A percentile compares a stretch with the other conserved stretches of the same genome.
Evolutionary conservation across 1,284 basidiomycete genomes (phyloP).

Genomic region (Pseudozyma flocculosa): DNA sequence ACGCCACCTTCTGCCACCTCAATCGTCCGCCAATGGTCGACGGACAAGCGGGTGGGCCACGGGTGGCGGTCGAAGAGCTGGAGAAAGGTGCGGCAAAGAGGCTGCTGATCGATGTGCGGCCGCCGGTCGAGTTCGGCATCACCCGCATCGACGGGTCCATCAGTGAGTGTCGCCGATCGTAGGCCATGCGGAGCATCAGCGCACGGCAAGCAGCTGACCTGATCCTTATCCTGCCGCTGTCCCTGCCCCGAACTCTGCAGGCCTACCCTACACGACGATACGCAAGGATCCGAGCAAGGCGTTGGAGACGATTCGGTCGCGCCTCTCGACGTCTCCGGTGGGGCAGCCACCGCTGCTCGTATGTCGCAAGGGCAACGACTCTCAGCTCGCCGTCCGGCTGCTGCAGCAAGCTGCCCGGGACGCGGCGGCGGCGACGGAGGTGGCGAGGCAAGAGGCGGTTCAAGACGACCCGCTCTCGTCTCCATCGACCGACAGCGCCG

Average conservation of each 20-base stretch:
- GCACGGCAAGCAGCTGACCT: too few species aligned
- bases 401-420: too few species aligned
- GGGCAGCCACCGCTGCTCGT: constrained; percentile 12
- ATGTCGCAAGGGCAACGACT: constrained; percentile 56
- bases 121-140: constrained; percentile 79
- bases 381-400: constrained; percentile 11
- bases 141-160: constrained; percentile 73
- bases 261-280: constrained; percentile 69
- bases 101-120: constrained; percentile 77
- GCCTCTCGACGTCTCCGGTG: not conserved
- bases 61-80: constrained; percentile 64
- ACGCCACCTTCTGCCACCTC: constrained; percentile 49
- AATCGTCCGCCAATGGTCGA: not conserved
- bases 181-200: too few species aligned
- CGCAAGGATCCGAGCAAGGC: constrained; percentile 65
- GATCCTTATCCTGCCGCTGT: too few species aligned
- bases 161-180: constrained; percentile 68
- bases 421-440: too few species aligned
- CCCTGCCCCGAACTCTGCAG: too few species aligned
- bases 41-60: constrained; percentile 57
- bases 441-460: too few species aligned
- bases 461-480: too few species aligned
- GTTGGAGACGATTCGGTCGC: constrained; percentile 46
- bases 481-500: too few species aligned
- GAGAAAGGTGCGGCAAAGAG: constrained; percentile 49